Base-by-base conservation (phyloP, 1,139 yeast genomes). In the Taphrina deformans region DNA sequence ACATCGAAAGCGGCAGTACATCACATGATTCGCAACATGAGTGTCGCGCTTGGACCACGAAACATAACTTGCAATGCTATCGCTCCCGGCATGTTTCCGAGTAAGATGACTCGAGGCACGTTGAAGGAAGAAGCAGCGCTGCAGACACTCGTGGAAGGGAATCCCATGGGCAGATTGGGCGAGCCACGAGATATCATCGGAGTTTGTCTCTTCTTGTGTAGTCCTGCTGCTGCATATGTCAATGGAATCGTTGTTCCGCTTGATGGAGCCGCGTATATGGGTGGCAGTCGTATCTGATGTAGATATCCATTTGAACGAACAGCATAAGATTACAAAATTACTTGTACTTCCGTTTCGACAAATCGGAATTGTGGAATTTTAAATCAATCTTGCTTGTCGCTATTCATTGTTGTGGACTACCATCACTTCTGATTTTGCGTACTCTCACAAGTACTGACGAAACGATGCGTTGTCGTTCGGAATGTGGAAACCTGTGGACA, bases 51-150 rank as follows among this genome's bases (percentile, higher is more conserved):
- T 71, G 90, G 88, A 1, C 87, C 86, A n/a, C 76, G 81, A 65
- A 82, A 86, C 74, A 82, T 86, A 71, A 85, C 84, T 55, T 89
- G 86, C 70, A 87, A 87, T 75, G 79, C 85, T 3, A 76, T 88
- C 70, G 91, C 91, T 5, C 93, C 93, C 40, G 95, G 95, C 0
- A 87, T 85, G 75, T 85, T 88, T 81, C 90, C 89, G 26, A 80
- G 88, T 33, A 88, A 86, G 75, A 87, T 88, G 93, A 82, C 91
- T 50, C 80, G 83, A 67, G 92, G 90, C 0, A 72, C 87, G 2
- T 24, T 38, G 21, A 27, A 35, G 56, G 50, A 59, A 24, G 31
- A 14, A 67, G 91, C 90, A 0, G 72, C 87, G 65, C 76, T 87
- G 65, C 81, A 79, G 51, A 77, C 76, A 58, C 70, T 74, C 62